Percentiles rank a stretch among this genome's conserved stretches.
phyloP scores from a whole-genome alignment of 495 filamentous ascomycete species.

The Penicillium simplicissimum region DNA sequence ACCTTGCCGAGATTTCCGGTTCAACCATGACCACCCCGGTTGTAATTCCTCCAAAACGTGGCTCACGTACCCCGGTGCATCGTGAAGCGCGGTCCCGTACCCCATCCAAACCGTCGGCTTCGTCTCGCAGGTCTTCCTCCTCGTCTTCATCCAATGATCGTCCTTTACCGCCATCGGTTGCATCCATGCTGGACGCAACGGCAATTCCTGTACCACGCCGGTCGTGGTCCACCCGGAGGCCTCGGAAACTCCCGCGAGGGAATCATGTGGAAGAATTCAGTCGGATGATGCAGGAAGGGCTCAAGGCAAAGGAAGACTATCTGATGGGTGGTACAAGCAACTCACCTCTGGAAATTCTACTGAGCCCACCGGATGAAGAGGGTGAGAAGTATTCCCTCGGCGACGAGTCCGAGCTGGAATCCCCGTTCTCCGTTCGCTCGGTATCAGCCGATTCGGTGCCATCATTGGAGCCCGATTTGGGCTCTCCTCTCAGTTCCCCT shows the following conservation, averaged over 20 bases:
- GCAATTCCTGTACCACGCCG: conserved; percentile 45
- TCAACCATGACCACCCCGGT: conserved; percentile 39
- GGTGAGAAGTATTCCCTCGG: conserved; percentile 32
- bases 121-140: conserved; percentile 36
- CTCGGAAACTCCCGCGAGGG: conserved; percentile 41
- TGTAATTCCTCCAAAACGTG: conserved; percentile 46
- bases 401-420: conserved; percentile 43
- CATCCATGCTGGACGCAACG: conserved; percentile 47
- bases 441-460: conserved; percentile 63
- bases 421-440: conserved; percentile 49
- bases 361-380: conserved; percentile 50
- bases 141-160: conserved; percentile 35
- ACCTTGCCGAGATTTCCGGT: conserved; percentile 7
- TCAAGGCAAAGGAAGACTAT: conserved; percentile 37
- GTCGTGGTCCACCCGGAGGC: conserved; percentile 32
- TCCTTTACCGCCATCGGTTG: conserved; percentile 37
- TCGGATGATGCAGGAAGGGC: conserved; percentile 43
- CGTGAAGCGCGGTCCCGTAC: conserved; percentile 24
- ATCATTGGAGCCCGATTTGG: conserved; percentile 57
- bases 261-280: conserved; percentile 50
- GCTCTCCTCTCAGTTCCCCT: conserved; percentile 45
- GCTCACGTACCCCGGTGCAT: conserved; percentile 25
- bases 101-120: conserved; percentile 25
- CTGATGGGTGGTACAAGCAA: conserved; percentile 33
- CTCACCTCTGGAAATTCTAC: conserved; percentile 43